Conservation (phyloP, 2,329 filamentous ascomycete genomes). For the Domatiomyces globalis region DNA sequence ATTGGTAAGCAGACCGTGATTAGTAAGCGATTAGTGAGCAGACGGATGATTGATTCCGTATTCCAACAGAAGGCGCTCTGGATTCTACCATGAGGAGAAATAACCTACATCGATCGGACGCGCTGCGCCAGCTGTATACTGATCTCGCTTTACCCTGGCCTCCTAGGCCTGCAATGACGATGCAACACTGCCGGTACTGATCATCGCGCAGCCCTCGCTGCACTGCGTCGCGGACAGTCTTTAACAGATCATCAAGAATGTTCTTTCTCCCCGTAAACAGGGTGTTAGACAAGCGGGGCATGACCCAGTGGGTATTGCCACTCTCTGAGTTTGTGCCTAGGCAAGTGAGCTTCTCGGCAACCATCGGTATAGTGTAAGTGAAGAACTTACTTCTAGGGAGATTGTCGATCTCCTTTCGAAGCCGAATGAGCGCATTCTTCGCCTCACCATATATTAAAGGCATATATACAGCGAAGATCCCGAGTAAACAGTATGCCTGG, state of each 20-base stretch:
- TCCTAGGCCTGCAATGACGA: slow-evolving; percentile 22
- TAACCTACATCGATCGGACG: slow-evolving; percentile 15
- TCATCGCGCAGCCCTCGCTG: background rate
- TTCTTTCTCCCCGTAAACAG: slow-evolving; percentile 17
- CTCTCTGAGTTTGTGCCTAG: background rate
- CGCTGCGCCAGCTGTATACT: slow-evolving; percentile 19
- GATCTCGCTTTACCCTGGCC: slow-evolving; percentile 24
- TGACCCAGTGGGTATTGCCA: slow-evolving; percentile 15
- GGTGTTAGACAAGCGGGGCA: slow-evolving; percentile 14
- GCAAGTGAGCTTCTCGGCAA: background rate
- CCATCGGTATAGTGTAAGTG: background rate
- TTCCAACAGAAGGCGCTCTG: too few species aligned
- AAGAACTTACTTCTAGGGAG: background rate
- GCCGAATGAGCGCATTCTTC: slow-evolving; percentile 16
- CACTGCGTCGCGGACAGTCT: slow-evolving; percentile 5
- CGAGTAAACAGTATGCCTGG: slow-evolving; percentile 32
- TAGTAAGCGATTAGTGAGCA: too few species aligned
- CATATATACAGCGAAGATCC: slow-evolving; percentile 33
- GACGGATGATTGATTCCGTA: slow-evolving; percentile 2
- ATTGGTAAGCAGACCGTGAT: too few species aligned
- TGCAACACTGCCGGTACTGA: slow-evolving; percentile 9
- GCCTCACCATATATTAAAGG: slow-evolving; percentile 31
- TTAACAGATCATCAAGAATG: slow-evolving; percentile 11
- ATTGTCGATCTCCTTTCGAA: slow-evolving; percentile 14
- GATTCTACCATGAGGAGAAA: too few species aligned